Evolutionary conservation across 2,329 filamentous ascomycete genomes (phyloP).

Genomic region (Teratosphaeria nubilosa): DNA sequence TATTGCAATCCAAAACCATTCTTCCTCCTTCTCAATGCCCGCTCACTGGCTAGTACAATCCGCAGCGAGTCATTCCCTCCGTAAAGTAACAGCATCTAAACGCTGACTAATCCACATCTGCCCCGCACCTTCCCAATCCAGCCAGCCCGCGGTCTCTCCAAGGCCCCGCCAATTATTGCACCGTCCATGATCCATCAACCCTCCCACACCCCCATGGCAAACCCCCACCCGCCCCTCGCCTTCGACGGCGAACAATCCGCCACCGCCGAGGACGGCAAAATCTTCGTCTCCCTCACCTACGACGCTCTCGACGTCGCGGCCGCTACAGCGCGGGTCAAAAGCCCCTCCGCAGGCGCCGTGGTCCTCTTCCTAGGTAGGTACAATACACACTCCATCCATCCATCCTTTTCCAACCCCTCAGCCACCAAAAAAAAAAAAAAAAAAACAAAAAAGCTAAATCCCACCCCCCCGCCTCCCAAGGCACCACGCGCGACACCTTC

Average conservation of each 20-base stretch:
- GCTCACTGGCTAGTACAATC: too few species aligned
- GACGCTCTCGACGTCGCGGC: slow-evolving; percentile 47
- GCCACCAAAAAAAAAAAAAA: slow-evolving; percentile 1
- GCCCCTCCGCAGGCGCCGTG: slow-evolving; percentile 63
- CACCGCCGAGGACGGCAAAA: slow-evolving; percentile 33
- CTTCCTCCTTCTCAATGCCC: too few species aligned
- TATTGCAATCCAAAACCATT: too few species aligned
- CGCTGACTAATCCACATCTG: background rate
- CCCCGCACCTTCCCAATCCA: background rate
- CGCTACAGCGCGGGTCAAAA: slow-evolving; percentile 58
- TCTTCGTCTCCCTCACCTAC: slow-evolving; percentile 61
- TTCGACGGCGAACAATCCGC: slow-evolving; percentile 21
- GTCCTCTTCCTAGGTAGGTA: slow-evolving; percentile 62
- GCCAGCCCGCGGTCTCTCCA: background rate
- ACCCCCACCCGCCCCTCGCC: background rate
- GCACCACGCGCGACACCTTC: slow-evolving; percentile 61
- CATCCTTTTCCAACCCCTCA: background rate
- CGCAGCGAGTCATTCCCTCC: too few species aligned
- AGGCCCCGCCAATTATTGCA: background rate
- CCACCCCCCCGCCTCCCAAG: slow-evolving; percentile 15
- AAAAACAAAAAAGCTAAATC: slow-evolving; percentile 15
- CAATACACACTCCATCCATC: background rate
- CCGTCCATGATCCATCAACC: background rate
- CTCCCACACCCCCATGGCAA: background rate
- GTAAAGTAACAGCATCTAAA: too few species aligned